Evolutionary conservation across 805 yeast species (phyloP), one percentile per base, ranked within the genome.

Genomic region (Spathaspora hagerdaliae): DNA sequence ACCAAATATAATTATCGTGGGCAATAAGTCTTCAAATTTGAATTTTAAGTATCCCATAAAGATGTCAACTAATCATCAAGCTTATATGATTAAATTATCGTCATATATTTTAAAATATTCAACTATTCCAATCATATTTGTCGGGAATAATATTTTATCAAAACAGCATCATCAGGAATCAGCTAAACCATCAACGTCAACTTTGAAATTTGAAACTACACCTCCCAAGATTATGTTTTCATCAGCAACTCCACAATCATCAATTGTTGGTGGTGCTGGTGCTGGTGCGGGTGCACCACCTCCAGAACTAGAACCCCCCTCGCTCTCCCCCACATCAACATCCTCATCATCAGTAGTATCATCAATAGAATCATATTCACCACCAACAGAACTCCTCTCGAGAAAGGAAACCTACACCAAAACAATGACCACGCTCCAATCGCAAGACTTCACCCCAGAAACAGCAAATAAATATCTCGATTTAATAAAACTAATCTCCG

Each of bases 41-140:
- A 72, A 71, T 53, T 72, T 71, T 58, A 68, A 68, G 51, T 72
- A 72, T 48, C 74, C 74, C 1, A 49, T 61, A 11, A 61, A 63
- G 42, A 46, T 63, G 43, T 58, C 56, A 43, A 36, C 29, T 19
- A 12, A 19, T 27, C 13, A 52, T 14, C 61, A 60, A 36, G 61
- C 59, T 40, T 69, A 54, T 43, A 52, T 71, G 42, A 54, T 71
- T 39, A 69, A 68, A 47, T 55, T 70, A 32, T 58, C 68, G 11
- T 66, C 73, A 31, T 71, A 67, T 50, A 48, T 67, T 39, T 52
- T 71, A 33, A 67, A 69, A 41, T 69, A 71, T 50, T 64, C 72
- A 6, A 54, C 71, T 0, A 60, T 69, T 2, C 77, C 77, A 0
- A 68, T 67, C 31, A 55, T 71, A 2, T 43, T 69, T 34, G 70